Base-by-base conservation (phyloP, 805 yeast genomes). In the Monosporozyma yasuniensis region DNA sequence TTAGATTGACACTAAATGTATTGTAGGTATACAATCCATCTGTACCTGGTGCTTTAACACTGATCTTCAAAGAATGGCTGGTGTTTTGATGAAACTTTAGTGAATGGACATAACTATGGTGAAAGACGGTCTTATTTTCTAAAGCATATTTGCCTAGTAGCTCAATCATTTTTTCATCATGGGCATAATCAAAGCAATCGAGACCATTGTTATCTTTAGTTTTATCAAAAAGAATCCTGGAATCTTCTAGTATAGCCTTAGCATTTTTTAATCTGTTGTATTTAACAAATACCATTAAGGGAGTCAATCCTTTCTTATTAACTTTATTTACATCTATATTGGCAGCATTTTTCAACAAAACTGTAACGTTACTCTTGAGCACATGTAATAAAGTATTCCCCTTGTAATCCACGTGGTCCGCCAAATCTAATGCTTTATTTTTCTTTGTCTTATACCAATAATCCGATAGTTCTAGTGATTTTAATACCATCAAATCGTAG, bases 321-420 rank as follows among this genome's bases (percentile, higher is more conserved):
- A 76, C 63, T 50, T 74, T 76, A 62, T 91, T 87, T 11, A 87
- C 63, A 56, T 81, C 74, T 12, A 75, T 54, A 8, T 57, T 58
- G 3, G 25, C 2, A 1, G 25, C 18, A 10, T 16, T 14, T 6
- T 59, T 52, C 37, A 81, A 57, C 10, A 80, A 54, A 1, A 68
- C 53, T 28, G 66, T 60, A 27, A 86, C 64, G 14, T 76, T 74
- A 12, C 75, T 74, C 46, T 77, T 76, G 28, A 87, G 68, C 2
- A 85, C 75, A 65, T 91, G 98, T 30, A 91, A 67, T 3, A 91
- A 60, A 0, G 93, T 80, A 61, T 89, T 88, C 0, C 91, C 91
- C 49, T 78, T 75, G 21, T 63, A 65, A 60, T 91, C 97, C 7
- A 79, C 68, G 61, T 91, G 97, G 27, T 79, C 81, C 42, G 70